Evolutionary conservation across 148 eudicot species (phyloP), one percentile per base, ranked within the genome.

Genomic region (Rhododendron williamsianum): DNA sequence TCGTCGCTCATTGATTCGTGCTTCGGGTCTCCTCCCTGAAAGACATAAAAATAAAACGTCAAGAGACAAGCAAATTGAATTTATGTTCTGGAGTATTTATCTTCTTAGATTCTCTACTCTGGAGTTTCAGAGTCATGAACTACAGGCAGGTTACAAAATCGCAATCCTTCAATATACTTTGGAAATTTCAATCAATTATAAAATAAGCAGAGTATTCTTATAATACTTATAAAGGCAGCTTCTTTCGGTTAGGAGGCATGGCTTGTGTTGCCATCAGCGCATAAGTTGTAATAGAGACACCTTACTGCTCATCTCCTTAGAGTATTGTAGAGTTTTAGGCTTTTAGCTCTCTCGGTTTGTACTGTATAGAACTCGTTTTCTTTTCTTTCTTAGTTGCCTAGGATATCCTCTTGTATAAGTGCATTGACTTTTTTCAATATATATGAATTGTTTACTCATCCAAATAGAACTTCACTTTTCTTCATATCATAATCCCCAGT

Each of bases 1-100:
- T 97, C 98, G 19, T 92, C 91, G 84, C 98, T 88, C 92, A 91
- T 41, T 71, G 99, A 94, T 85, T 97, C 99, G 35, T 97, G 99
- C 30, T 91, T 90, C 74, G 93, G 90, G 63, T 89, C 86, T 84
- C 93, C 96, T 86, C 93, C 94, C 98, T 97, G 92, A 85, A 80
- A 81, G 38, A 84, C 69, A 1, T 74, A 85, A 80, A 67, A 9
- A 49, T 12, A 7, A 81, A 33, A 25, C 6, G 10, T 76, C 65
- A 77, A 56, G 65, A 45, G 81, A 67, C 16, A 0, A n/a, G 74
- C 73, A 41, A 81, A 23, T 58, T 19, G 30, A 35, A 81, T n/a
- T 54, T 30, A 11, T 56, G 69, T 35, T 36, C 83, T 23, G 35
- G 56, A 51, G 60, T 49, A 9, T 49, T 41, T 80, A n/a, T 52